Conservation (phyloP, 1,284 basidiomycete species). For the Marasmius fiardii region DNA sequence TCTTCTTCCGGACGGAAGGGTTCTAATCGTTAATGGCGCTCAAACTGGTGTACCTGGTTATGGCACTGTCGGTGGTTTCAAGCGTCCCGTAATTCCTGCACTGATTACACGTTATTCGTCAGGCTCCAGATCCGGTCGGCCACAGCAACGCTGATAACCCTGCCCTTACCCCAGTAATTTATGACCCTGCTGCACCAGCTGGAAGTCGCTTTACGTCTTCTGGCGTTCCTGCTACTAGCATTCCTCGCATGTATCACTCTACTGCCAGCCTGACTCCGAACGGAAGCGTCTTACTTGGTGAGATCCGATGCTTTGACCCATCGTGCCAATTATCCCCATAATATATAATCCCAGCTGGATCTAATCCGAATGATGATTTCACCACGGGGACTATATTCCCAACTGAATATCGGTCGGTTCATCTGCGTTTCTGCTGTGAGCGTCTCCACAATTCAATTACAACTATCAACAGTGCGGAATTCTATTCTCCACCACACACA, state of each 20-base stretch:
- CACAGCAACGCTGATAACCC: conserved; percentile 40
- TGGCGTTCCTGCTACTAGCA: conserved; percentile 34
- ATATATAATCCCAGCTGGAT: conserved; percentile 36
- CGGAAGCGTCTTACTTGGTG: conserved; percentile 20
- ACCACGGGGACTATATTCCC: conserved; percentile 50
- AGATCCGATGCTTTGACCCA: neutral
- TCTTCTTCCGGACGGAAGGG: conserved; percentile 44
- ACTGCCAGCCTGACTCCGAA: conserved; percentile 29
- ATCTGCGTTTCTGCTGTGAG: conserved; percentile 18
- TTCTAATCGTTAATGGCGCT: conserved; percentile 42
- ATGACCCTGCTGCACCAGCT: conserved; percentile 37
- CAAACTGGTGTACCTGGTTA: conserved; percentile 52
- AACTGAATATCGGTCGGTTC: conserved; percentile 18
- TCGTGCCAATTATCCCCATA: conserved; percentile 12
- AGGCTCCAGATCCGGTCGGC: conserved; percentile 30
- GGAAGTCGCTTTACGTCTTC: conserved; percentile 37
- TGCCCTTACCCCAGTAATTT: conserved; percentile 38
- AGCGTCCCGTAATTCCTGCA: neutral
- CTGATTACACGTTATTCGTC: conserved; percentile 30
- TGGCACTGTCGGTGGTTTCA: conserved; percentile 38
- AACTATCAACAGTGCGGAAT: conserved; percentile 15
- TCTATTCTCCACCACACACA: conserved; percentile 19
- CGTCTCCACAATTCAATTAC: neutral
- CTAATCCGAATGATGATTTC: conserved; percentile 51
- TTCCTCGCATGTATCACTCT: conserved; percentile 35